Base-by-base conservation (phyloP, 2,329 filamentous ascomycete genomes). In the Ophiostoma ips region DNA sequence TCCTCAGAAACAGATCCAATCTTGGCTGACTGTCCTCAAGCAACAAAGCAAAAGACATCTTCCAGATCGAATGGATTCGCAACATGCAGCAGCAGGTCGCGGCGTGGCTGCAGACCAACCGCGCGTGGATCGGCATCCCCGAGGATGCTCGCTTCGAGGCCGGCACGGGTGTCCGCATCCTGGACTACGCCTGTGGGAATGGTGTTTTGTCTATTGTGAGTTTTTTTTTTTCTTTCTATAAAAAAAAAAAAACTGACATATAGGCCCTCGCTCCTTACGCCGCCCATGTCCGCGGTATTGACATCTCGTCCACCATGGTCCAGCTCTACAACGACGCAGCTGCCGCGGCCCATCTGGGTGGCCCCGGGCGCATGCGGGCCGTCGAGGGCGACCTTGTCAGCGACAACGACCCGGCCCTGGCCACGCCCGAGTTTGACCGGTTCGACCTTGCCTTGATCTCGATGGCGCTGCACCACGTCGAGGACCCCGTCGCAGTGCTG, bases 251-350 rank as follows among this genome's bases (percentile, higher is more conserved):
- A n/a, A n/a, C n/a, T n/a, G n/a, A n/a, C n/a, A n/a, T n/a, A 3
- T 12, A 48, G 47, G 38, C 40, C 5, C 49, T 54, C 2, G 37
- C 49, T 1, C 51, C 54, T 2, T 53, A 49, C 13, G 52, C 48
- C 2, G 13, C 46, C 1, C 48, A 46, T 5, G 31, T 59, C 11
- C 56, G 57, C 13, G 59, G 58, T 19, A 48, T 60, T 5, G 57
- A 60, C 50, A 56, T 60, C 18, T 58, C 57, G 7, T 45, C 56
- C 10, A 46, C 49, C 51, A 60, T 59, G 59, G 56, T 58, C 18
- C 44, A 55, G 35, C 48, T 36, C 28, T 59, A 58, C 51, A 60
- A 60, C 51, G 50, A 52, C 6, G 12, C 48, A 1, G 54, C 54
- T 1, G 33, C 35, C n/a, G 38, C 35, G 8, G 46, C 53, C 0